A percentile compares a stretch with the other conserved stretches of the same genome.
Conservation (phyloP, 345 rosid species). For the Cardiospermum halicacabum region DNA sequence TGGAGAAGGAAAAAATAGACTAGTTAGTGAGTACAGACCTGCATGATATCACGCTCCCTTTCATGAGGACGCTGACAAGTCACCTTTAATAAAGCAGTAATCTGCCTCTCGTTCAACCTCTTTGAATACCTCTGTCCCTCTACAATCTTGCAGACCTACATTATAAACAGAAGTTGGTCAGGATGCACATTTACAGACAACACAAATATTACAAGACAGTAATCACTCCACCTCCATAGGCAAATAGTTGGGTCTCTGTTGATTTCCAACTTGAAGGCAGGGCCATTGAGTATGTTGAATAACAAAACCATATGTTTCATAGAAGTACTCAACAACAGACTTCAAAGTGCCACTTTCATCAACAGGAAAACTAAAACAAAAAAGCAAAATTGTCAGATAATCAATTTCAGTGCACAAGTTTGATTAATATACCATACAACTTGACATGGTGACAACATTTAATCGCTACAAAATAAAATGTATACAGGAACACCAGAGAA, state of each 20-base stretch:
- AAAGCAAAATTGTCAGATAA: conserved; percentile 15
- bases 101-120: conserved; percentile 90
- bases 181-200: neutral
- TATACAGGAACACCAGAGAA: no score
- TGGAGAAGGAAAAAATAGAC: neutral
- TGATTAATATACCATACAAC: neutral
- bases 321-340: conserved; percentile 83
- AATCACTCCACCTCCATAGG: conserved; percentile 74
- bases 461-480: no score
- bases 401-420: neutral
- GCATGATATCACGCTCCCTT: conserved; percentile 72
- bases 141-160: conserved; percentile 90
- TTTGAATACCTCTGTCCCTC: conserved; percentile 97
- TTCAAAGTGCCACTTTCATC: conserved; percentile 87
- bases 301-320: conserved; percentile 65
- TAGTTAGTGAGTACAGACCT: conserved; percentile 35
- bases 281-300: conserved; percentile 83
- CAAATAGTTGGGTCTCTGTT: conserved; percentile 82
- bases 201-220: neutral
- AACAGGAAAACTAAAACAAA: conserved; percentile 62
- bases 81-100: conserved; percentile 80
- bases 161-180: conserved; percentile 1
- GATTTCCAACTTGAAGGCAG: conserved; percentile 92
- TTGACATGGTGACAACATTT: no score
- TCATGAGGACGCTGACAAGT: conserved; percentile 92